These are phyloP conservation scores for Fallopia convolvulus DNA, from an alignment of 148 eudicot genomes.

Conservation along the genomic window DNA sequence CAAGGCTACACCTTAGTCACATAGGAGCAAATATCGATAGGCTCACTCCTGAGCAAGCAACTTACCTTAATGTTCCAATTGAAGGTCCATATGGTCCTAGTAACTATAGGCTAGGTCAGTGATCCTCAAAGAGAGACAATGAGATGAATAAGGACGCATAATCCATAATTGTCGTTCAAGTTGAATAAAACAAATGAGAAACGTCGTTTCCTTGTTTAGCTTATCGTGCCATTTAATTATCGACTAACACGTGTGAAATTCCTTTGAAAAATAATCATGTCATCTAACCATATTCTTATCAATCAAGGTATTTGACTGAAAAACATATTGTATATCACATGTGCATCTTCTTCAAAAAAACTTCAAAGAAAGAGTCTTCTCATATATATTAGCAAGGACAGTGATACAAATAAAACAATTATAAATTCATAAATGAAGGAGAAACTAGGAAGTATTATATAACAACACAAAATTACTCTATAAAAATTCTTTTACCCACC, in stretches of 20 bases:
- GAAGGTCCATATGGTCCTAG: slow-evolving; percentile 88
- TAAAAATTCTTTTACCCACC: too few relatives aligned
- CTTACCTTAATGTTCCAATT: slow-evolving; percentile 72
- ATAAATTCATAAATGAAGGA: too few relatives aligned
- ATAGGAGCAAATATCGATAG: slow-evolving; percentile 82
- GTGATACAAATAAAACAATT: too few relatives aligned
- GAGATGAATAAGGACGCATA: not conserved
- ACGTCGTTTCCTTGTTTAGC: not conserved
- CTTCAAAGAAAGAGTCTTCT: too few relatives aligned
- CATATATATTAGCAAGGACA: too few relatives aligned
- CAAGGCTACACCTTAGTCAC: slow-evolving; percentile 76
- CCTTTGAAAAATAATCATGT: too few relatives aligned
- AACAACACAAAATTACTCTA: too few relatives aligned
- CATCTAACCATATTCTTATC: too few relatives aligned
- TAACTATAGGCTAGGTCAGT: not conserved
- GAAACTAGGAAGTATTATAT: too few relatives aligned
- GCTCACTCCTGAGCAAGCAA: slow-evolving; percentile 75
- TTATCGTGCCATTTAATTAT: not conserved
- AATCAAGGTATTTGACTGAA: too few relatives aligned
- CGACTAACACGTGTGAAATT: not conserved
- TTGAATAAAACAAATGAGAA: not conserved
- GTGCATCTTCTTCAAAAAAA: too few relatives aligned
- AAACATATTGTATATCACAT: too few relatives aligned
- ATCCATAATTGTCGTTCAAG: not conserved
- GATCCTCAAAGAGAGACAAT: not conserved